Conservation (phyloP, 2,329 filamentous ascomycete genomes). For the Diplodia corticola region DNA sequence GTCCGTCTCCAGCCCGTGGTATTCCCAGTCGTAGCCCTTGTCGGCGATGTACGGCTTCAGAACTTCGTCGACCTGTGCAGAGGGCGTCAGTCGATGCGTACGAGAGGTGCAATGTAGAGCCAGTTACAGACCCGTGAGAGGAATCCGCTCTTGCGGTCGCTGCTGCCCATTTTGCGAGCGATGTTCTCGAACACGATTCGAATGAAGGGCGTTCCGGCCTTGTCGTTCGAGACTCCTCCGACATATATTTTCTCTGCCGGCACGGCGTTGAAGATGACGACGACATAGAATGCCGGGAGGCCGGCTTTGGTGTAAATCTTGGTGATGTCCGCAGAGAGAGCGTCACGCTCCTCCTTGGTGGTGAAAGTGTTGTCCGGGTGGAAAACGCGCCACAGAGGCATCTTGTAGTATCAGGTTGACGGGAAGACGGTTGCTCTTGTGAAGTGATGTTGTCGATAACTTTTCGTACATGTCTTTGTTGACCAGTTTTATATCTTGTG, state of each 20-base stretch:
- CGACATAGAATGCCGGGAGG: constrained; percentile 49
- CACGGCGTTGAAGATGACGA: constrained; percentile 43
- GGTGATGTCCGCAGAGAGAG: constrained; percentile 42
- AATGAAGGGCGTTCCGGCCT: neutral
- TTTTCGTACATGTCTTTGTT: neutral
- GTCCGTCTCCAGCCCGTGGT: constrained; percentile 47
- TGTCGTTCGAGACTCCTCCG: constrained; percentile 29
- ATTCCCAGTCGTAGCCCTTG: constrained; percentile 48
- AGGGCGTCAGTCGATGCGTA: neutral
- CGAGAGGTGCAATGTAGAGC: too few relatives aligned
- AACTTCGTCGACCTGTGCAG: constrained; percentile 30
- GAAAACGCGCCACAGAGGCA: constrained; percentile 50
- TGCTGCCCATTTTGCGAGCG: constrained; percentile 23
- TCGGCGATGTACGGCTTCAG: constrained; percentile 44
- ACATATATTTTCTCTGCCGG: constrained; percentile 32
- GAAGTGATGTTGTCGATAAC: neutral
- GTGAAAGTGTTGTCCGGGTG: constrained; percentile 34
- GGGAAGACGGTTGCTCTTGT: neutral
- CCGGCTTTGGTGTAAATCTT: constrained; percentile 41
- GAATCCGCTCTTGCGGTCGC: neutral
- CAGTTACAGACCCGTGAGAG: neutral
- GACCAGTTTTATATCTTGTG: neutral
- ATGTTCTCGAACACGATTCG: constrained; percentile 4
- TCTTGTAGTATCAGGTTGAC: constrained; percentile 24
- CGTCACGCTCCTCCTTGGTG: constrained; percentile 4